phyloP scores from a whole-genome alignment of 164 flowering plant species.

The Dillenia suffruticosa region DNA sequence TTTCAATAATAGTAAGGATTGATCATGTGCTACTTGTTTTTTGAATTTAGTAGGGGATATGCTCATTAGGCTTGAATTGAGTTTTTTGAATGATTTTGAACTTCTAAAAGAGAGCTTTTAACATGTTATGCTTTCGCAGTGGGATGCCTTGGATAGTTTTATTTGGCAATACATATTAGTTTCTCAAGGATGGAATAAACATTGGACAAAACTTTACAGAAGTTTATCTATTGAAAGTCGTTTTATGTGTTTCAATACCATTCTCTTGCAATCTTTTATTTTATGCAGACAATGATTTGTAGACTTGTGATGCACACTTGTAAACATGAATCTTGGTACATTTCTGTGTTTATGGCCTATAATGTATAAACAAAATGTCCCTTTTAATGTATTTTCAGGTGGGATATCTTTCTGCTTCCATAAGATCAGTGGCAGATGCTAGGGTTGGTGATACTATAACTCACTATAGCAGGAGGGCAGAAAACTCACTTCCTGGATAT shows the following conservation, averaged over 20 bases:
- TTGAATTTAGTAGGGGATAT: too few relatives aligned
- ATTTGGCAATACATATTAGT: too few relatives aligned
- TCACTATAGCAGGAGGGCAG: slow-evolving; percentile 61
- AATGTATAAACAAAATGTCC: neutral
- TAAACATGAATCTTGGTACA: neutral
- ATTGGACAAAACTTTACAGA: neutral
- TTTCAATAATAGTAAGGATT: too few relatives aligned
- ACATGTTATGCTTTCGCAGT: too few relatives aligned
- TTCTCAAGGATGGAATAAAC: too few relatives aligned
- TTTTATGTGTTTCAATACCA: neutral
- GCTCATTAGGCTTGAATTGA: too few relatives aligned
- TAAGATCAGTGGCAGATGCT: slow-evolving; percentile 97
- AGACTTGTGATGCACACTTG: too few relatives aligned
- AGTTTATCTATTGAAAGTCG: neutral
- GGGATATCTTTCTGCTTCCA: slow-evolving; percentile 93
- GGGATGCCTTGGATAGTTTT: too few relatives aligned
- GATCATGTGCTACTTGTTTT: too few relatives aligned
- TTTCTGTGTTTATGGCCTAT: neutral
- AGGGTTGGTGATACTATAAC: slow-evolving; percentile 97
- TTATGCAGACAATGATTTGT: neutral
- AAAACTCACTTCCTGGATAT: slow-evolving; percentile 83
- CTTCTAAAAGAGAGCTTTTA: too few relatives aligned
- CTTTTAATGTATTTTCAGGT: slow-evolving; percentile 47
- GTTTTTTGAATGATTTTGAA: too few relatives aligned
- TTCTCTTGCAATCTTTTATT: neutral